phyloP scores from a whole-genome alignment of 2,329 filamentous ascomycete genomes.

The Cadophora luteo-olivacea region DNA sequence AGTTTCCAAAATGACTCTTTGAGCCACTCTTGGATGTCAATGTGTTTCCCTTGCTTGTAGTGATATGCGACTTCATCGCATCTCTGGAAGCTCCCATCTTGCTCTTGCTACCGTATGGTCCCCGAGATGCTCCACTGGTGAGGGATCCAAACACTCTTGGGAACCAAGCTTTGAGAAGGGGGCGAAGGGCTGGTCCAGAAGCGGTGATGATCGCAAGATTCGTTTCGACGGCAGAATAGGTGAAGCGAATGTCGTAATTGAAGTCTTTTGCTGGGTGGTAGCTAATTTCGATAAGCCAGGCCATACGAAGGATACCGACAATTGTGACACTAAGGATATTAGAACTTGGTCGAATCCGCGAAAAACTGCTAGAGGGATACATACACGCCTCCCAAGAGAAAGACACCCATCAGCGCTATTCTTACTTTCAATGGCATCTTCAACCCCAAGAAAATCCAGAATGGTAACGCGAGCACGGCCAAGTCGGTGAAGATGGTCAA shows the following conservation, averaged over 20 bases:
- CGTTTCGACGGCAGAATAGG: slow-evolving; percentile 43
- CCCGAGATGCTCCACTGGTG: neutral
- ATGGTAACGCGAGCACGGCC: slow-evolving; percentile 67
- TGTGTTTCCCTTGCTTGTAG: neutral
- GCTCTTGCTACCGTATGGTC: slow-evolving; percentile 3
- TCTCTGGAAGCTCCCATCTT: neutral
- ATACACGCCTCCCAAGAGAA: slow-evolving; percentile 70
- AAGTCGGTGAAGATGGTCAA: slow-evolving; percentile 75
- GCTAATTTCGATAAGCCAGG: slow-evolving; percentile 17
- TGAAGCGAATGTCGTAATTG: slow-evolving; percentile 40
- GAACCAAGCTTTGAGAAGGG: slow-evolving; percentile 49
- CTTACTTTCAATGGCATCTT: slow-evolving; percentile 69
- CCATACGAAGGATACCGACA: slow-evolving; percentile 20
- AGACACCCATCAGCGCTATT: slow-evolving; percentile 64
- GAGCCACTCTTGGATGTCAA: neutral
- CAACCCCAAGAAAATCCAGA: slow-evolving; percentile 68
- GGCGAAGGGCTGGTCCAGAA: slow-evolving; percentile 69
- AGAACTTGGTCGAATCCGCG: neutral
- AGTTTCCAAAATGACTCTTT: neutral
- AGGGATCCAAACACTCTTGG: slow-evolving; percentile 19
- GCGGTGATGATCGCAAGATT: slow-evolving; percentile 52
- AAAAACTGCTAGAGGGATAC: slow-evolving; percentile 41
- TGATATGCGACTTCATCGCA: neutral
- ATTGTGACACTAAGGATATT: slow-evolving; percentile 19
- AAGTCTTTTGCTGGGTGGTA: slow-evolving; percentile 23